Evolutionary conservation across 2,329 filamentous ascomycete species (phyloP).

Genomic region (Trichoderma koningii): DNA sequence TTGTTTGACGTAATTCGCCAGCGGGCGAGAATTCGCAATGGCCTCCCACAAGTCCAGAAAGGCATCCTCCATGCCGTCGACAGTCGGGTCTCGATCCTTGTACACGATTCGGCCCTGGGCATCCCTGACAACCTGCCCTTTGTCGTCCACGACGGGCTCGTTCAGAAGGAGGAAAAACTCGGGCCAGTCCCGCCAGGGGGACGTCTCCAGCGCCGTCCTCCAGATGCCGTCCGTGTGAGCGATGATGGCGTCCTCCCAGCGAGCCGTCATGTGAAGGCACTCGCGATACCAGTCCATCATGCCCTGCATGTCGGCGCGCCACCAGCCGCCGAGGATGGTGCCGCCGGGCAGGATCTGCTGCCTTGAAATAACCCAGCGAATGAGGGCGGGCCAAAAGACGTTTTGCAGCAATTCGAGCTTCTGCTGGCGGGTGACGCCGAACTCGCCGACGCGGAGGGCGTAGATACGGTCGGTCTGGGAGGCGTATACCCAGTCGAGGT

Average conservation of each 20-base stretch:
- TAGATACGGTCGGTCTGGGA: conserved; percentile 32
- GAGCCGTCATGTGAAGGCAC: conserved; percentile 31
- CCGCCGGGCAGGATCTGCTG: conserved; percentile 31
- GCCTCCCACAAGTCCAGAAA: conserved; percentile 35
- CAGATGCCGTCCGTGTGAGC: conserved; percentile 35
- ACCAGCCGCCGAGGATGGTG: conserved; percentile 33
- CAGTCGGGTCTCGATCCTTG: conserved; percentile 23
- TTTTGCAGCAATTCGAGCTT: conserved; percentile 33
- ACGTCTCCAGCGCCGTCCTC: conserved; percentile 31
- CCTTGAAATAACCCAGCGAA: conserved; percentile 33
- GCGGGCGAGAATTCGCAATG: conserved; percentile 31
- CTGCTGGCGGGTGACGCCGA: conserved; percentile 29
- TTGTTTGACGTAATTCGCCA: conserved; percentile 30
- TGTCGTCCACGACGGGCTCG: conserved; percentile 28
- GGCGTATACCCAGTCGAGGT: conserved; percentile 32
- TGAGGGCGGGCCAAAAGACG: conserved; percentile 35
- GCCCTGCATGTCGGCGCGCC: conserved; percentile 33
- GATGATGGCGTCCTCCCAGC: conserved; percentile 29
- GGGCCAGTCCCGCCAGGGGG: conserved; percentile 37
- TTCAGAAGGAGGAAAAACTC: conserved; percentile 32
- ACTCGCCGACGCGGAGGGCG: conserved; percentile 27
- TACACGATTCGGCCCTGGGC: conserved; percentile 25
- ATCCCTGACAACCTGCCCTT: conserved; percentile 17
- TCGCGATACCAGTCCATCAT: conserved; percentile 38
- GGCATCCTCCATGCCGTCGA: conserved; percentile 31